Conservation (phyloP, 345 rosid genomes). For the Lumnitzera racemosa region DNA sequence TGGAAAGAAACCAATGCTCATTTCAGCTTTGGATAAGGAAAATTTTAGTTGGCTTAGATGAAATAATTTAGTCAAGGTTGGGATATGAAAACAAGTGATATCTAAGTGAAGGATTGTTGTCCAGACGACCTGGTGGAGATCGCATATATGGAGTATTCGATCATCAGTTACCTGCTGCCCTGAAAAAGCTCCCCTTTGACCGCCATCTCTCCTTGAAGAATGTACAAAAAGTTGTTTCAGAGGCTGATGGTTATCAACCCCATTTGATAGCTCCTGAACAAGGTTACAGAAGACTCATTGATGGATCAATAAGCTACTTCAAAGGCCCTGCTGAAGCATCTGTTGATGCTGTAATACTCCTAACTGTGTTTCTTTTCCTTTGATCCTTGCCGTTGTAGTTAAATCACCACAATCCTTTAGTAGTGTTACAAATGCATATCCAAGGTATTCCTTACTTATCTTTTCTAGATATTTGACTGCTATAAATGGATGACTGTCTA, state of each 20-base stretch:
- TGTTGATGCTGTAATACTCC: conserved; percentile 82
- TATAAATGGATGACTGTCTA: too few relatives aligned
- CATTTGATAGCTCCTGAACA: conserved; percentile 99
- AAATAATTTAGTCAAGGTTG: background rate
- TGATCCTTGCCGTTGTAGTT: background rate
- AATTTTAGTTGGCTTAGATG: too few relatives aligned
- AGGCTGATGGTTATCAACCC: conserved; percentile 99
- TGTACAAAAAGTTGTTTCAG: conserved; percentile 94
- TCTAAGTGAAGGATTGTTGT: conserved; percentile 14
- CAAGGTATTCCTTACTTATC: too few relatives aligned
- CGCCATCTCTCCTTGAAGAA: conserved; percentile 88
- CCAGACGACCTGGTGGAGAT: conserved; percentile 98
- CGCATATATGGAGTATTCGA: conserved; percentile 95
- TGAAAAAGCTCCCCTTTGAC: conserved; percentile 97
- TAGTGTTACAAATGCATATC: background rate
- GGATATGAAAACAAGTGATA: background rate
- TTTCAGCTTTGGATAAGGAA: too few relatives aligned
- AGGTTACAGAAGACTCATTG: conserved; percentile 98
- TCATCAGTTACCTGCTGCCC: conserved; percentile 94
- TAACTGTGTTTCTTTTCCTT: conserved; percentile 1
- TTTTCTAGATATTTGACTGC: too few relatives aligned
- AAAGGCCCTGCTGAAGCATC: conserved; percentile 99
- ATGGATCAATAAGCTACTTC: conserved; percentile 89
- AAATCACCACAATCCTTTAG: background rate
- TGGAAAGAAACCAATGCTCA: too few relatives aligned